Evolutionary conservation across 768 basidiomycete genomes (phyloP), one percentile per base, ranked within the genome.

Genomic region (Tephrocybe sp.): DNA sequence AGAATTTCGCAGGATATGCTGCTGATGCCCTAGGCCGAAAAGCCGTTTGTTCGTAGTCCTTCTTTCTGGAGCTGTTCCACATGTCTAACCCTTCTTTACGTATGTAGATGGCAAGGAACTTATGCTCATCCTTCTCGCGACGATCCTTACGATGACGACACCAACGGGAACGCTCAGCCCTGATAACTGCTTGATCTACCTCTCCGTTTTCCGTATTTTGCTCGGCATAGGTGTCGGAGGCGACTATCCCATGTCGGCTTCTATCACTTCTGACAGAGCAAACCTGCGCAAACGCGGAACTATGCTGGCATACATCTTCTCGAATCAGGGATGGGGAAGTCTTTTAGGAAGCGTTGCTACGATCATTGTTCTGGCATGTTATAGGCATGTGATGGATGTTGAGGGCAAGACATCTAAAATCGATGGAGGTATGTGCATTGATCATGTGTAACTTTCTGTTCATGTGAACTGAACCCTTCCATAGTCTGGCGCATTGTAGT

Each of bases 201-300:
- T 91, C 11, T 72, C 72, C 13, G 58, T 84, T 2, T 89, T 79
- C 61, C 84, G 89, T 11, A 84, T 90, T 46, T 59, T 91, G 6
- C 79, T 91, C 32, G 89, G 89, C 0, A 68, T 92, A 14, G 89
- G 89, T 17, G 82, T 91, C 1, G 89, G 87, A 13, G 89, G 85
- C 2, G 89, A 89, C 63, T 89, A 89, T 60, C 86, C 87, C 1
- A 85, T 89, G 86, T 82, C 78, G 10, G 86, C 87, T 0, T 79
- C 79, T 9, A 71, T 89, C 51, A 79, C 84, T 10, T 79, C 79
- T 5, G 88, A 91, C 58, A 76, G 85, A 11, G 75, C 87, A 5
- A 77, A 77, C 55, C 62, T 89, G 33, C 72, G 79, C 33, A 82
- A 86, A 44, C 77, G 86, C 13, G 89, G 89, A 0, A 84, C 84